Conservation (phyloP, 2,329 filamentous ascomycete genomes). For the Sporothrix luriei region DNA sequence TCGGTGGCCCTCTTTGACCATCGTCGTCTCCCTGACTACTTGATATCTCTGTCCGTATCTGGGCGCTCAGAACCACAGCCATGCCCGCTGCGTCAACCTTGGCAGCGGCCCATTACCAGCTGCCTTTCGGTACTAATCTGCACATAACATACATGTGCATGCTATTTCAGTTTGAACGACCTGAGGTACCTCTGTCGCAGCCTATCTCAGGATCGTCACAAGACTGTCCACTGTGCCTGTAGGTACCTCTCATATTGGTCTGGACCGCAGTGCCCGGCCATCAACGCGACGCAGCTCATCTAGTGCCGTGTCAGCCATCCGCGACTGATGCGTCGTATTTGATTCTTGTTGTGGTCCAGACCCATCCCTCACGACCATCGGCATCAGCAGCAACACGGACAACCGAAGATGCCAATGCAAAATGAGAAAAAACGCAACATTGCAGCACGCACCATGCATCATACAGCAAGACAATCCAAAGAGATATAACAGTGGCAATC, state of each 20-base stretch:
- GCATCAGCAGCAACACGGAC: not conserved
- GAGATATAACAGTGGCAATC: not conserved
- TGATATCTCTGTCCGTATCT: not conserved
- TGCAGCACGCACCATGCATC: too few relatives aligned
- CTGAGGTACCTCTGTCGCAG: not conserved
- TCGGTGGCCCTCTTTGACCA: not conserved
- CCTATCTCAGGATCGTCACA: slow-evolving; percentile 15
- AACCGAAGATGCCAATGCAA: not conserved
- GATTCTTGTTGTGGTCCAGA: not conserved
- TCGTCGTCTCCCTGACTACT: not conserved
- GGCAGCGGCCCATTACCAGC: slow-evolving; percentile 1
- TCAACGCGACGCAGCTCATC: not conserved
- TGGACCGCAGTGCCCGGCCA: not conserved
- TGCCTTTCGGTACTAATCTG: not conserved
- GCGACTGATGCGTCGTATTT: slow-evolving; percentile 7
- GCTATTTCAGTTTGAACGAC: not conserved
- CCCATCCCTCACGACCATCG: not conserved
- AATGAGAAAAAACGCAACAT: not conserved
- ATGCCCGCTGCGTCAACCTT: slow-evolving; percentile 1
- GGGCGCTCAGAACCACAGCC: not conserved
- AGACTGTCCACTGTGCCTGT: not conserved
- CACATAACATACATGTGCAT: not conserved
- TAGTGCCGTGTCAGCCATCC: slow-evolving; percentile 13
- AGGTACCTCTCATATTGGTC: too few relatives aligned
- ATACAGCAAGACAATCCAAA: not conserved